Evolutionary conservation across 257 asterid species (phyloP), one percentile per base, ranked within the genome.

Genomic region (Rehmannia glutinosa): DNA sequence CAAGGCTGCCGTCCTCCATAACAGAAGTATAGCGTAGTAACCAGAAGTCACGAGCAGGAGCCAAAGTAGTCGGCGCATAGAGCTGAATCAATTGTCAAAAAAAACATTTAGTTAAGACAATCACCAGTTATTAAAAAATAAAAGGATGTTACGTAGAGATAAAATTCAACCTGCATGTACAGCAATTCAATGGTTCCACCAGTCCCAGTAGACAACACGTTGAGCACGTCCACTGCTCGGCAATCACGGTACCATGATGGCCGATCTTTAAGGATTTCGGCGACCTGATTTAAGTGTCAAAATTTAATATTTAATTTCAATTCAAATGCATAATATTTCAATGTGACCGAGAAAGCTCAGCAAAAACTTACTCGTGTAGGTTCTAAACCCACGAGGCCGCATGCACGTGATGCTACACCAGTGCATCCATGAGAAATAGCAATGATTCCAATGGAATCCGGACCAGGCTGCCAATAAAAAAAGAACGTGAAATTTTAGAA

Each of bases 381-480:
- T 64, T 94, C 98, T 28, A 94, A 68, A 27, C 98, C 97, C 77
- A 94, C 97, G 53, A 94, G 96, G 66, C 97, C 96, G 47, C 99
- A 94, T 19, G 99, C 99, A 78, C 99, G 99, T 13, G 99, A 91
- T 82, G 98, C 99, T 23, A 94, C 98, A 73, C 99, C 97, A 71
- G 96, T 85, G 96, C 97, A 93, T 82, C 99, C 96, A 76, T 90
- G 97, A 82, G 97, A 93, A 77, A 93, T 93, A 82, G 97, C 95
- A 76, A 88, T 80, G 97, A 93, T 93, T 93, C 99, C 99, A 90
- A 90, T 88, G 97, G 99, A 93, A 90, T 93, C 99, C 99, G 99
- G 99, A 93, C 99, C 99, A 93, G 97, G 97, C 99, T 93, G 85
- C 77, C 59, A 64, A 25, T 20, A 25, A 45, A 61, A n/a, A 50